Evolutionary conservation across 2,329 filamentous ascomycete genomes (phyloP), one percentile per base, ranked within the genome.

Genomic region (Alternaria alternata): DNA sequence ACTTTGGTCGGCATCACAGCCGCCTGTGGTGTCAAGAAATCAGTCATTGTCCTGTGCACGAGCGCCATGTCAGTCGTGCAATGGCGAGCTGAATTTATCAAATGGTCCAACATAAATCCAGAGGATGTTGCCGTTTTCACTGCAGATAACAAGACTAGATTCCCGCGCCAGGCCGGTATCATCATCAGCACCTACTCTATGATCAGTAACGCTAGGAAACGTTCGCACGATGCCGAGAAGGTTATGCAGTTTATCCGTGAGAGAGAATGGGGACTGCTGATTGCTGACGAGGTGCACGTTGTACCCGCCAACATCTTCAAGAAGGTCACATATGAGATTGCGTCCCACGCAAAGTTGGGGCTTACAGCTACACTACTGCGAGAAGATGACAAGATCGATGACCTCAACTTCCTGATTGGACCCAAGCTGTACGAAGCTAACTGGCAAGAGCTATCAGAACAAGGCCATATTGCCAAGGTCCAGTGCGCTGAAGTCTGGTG

Each of bases 401-500:
- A 98, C 83, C 81, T 99, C 46, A 99, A 99, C 78, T 99, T 98
- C 75, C 82, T 99, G 59, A 98, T 99, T 72, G 95, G 95, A 0
- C 95, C 95, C 0, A 99, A 99, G 78, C 84, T 99, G 0, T 99
- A 97, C 75, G 95, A 99, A 79, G 95, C 95, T 28, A 99, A 99
- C 78, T 99, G 95, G 95, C 97, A 98, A 89, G 95, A 99, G 78
- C 86, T 99, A 41, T 95, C 94, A 1, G 92, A 97, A 73, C 93
- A 97, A 79, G 95, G 95, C 0, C 94, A 97, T 75, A 99, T 99
- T 77, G 95, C 95, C 36, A 91, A 93, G 68, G 95, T 99, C 2
- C 95, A 99, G 78, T 99, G 95, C 78, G 95, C 95, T 14, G 95
- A 99, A 79, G 95, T 99, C 7, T 99, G 95, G 95, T 99, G 95